Conservation (phyloP, 768 basidiomycete species). For the Filobasidium floriforme region DNA sequence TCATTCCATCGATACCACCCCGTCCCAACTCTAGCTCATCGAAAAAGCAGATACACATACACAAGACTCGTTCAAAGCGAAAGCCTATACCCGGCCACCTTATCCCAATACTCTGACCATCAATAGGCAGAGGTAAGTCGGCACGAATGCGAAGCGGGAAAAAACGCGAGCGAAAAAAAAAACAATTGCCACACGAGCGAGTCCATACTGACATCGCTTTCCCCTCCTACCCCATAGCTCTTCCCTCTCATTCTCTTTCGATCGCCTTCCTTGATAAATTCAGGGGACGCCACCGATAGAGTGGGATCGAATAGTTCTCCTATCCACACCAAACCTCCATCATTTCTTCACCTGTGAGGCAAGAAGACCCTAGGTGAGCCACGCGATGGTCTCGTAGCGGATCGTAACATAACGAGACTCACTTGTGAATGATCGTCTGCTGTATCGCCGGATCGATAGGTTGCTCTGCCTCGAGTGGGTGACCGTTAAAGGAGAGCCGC, state of each 20-base stretch:
- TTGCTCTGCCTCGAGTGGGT: conserved; percentile 29
- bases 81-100: neutral
- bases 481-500: conserved; percentile 24
- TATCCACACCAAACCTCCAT: neutral
- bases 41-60: neutral
- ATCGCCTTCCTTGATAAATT: conserved; percentile 1
- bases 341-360: conserved; percentile 16
- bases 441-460: neutral
- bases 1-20: no score
- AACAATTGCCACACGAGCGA: neutral
- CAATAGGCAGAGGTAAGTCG: neutral
- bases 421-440: no score
- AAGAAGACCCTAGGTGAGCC: conserved; percentile 25
- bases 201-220: neutral
- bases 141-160: neutral
- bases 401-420: neutral
- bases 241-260: neutral
- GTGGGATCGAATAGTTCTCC: neutral
- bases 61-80: neutral
- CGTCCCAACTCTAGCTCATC: no score
- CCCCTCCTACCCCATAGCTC: neutral
- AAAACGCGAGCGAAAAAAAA: no score
- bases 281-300: neutral
- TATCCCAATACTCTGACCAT: no score
- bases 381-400: neutral